These are phyloP conservation scores for Debaryomyces sp. DNA, from an alignment of 1,139 yeast species.

Conservation along the genomic window DNA sequence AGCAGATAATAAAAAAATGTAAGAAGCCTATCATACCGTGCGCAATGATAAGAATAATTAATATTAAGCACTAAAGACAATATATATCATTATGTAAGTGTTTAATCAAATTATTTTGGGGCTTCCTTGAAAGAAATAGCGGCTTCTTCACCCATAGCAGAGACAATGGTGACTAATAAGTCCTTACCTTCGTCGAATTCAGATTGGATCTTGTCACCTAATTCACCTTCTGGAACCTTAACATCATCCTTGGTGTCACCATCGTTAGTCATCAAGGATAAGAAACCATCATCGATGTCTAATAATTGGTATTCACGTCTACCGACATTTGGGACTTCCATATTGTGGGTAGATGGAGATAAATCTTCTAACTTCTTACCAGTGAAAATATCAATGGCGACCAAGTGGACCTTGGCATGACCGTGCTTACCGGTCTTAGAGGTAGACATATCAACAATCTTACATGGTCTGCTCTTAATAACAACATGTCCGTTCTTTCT, in stretches of 20 bases:
- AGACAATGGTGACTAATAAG: constrained; percentile 89
- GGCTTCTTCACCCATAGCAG: constrained; percentile 99
- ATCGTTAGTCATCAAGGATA: constrained; percentile 93
- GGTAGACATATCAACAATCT: constrained; percentile 99
- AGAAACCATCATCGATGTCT: constrained; percentile 98
- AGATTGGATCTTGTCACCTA: constrained; percentile 88
- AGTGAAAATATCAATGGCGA: constrained; percentile 98
- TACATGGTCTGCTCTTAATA: constrained; percentile 99
- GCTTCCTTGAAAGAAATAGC: constrained; percentile 98
- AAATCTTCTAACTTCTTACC: constrained; percentile 99
- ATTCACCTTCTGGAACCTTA: constrained; percentile 96
- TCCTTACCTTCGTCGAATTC: constrained; percentile 99
- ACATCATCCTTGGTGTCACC: constrained; percentile 99
- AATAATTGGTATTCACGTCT: constrained; percentile 97
- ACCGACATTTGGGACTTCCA: constrained; percentile 98
- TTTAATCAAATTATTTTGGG: constrained; percentile 55
- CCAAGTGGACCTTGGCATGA: constrained; percentile 99
- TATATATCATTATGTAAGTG: constrained; percentile 2
- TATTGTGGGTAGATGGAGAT: constrained; percentile 99
- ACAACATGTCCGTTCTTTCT: constrained; percentile 99
- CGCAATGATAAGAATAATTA: background rate
- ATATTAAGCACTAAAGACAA: constrained; percentile 1
- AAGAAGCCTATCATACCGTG: background rate
- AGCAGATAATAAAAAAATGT: background rate
- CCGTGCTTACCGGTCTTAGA: constrained; percentile 99